A percentile compares a stretch with the other conserved stretches of the same genome.
Evolutionary conservation across 495 filamentous ascomycete genomes (phyloP).

Genomic region (Tuber melanosporum): DNA sequence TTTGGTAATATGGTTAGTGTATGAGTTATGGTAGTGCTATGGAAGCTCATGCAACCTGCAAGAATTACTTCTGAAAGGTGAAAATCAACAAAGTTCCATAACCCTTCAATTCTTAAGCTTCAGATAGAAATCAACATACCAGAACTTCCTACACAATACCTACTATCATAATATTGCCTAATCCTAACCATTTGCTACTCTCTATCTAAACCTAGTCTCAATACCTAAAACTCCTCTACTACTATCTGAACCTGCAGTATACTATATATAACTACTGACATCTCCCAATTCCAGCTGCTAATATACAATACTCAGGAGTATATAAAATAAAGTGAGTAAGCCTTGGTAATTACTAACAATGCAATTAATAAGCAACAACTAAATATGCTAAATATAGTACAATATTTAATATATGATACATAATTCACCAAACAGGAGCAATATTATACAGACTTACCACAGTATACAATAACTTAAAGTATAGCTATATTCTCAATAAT

Average conservation of each 20-base stretch:
- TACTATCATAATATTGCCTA: background rate
- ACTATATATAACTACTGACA: background rate
- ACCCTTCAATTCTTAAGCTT: background rate
- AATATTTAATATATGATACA: background rate
- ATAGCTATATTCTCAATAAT: constrained; percentile 58
- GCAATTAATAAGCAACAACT: no score
- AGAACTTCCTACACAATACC: background rate
- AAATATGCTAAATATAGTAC: background rate
- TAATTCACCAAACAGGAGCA: background rate
- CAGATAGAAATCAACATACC: background rate
- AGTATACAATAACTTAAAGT: background rate
- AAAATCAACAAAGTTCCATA: background rate
- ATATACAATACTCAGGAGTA: background rate
- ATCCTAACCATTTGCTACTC: background rate
- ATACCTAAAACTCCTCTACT: background rate
- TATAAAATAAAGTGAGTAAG: background rate
- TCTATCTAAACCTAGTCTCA: background rate
- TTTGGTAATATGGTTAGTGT: no score
- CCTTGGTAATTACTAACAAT: background rate
- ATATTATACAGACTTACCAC: background rate
- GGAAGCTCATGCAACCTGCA: no score
- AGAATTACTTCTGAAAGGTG: background rate
- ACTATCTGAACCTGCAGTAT: background rate
- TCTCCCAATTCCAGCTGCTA: background rate
- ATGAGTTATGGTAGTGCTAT: background rate